Conservation (phyloP, 2,329 filamentous ascomycete genomes). For the Aspergillus latus region DNA sequence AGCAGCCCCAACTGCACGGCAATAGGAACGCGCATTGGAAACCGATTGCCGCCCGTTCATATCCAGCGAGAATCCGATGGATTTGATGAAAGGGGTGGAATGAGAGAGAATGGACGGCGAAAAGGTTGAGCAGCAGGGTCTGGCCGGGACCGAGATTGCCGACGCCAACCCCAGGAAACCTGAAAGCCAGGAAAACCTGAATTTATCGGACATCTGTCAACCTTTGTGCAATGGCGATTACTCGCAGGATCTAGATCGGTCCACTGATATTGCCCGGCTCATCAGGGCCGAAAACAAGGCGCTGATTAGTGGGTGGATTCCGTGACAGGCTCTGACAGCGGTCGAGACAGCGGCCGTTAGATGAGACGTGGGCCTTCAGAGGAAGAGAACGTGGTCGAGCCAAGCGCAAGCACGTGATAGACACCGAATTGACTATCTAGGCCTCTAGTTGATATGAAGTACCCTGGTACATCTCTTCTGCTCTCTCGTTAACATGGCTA, state of each 20-base stretch:
- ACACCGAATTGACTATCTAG: background rate
- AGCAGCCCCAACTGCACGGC: conserved; percentile 81
- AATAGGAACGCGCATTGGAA: conserved; percentile 76
- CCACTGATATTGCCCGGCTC: background rate
- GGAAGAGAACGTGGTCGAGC: background rate
- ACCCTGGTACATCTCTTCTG: too few species aligned
- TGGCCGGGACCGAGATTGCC: background rate
- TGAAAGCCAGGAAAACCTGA: background rate
- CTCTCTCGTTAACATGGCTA: too few species aligned
- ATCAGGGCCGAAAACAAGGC: background rate
- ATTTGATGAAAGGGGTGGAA: background rate
- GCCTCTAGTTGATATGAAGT: too few species aligned
- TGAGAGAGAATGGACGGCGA: background rate
- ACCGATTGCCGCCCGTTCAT: background rate
- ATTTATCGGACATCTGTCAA: background rate
- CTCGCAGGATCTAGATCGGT: background rate
- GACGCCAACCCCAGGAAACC: background rate
- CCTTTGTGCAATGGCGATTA: background rate
- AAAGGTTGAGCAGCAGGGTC: background rate
- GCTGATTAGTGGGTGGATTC: background rate
- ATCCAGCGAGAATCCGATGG: background rate
- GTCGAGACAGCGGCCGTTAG: background rate
- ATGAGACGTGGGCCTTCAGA: background rate
- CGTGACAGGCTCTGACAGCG: background rate
- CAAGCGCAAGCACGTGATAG: background rate